phyloP scores from a whole-genome alignment of 2,329 filamentous ascomycete genomes.

The Kalmusia sp. region DNA sequence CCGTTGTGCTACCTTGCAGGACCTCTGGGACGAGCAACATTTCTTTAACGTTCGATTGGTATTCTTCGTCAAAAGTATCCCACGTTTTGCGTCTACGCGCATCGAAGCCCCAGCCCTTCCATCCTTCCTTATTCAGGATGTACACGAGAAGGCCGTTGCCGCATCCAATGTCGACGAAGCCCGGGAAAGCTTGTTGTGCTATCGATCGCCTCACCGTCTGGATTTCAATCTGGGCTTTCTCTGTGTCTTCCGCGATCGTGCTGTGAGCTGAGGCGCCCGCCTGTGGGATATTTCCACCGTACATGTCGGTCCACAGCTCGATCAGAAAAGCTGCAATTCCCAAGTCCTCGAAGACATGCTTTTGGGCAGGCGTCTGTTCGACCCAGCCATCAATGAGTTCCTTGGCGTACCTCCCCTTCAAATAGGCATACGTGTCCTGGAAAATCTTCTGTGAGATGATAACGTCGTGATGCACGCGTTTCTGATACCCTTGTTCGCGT shows the following conservation, averaged over 20 bases:
- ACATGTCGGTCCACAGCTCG: slow-evolving; percentile 89
- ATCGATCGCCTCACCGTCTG: not conserved
- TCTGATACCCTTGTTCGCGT: slow-evolving; percentile 71
- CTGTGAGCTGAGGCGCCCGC: slow-evolving; percentile 7
- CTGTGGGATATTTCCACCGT: slow-evolving; percentile 49
- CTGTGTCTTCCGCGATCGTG: slow-evolving; percentile 12
- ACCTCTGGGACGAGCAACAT: slow-evolving; percentile 66
- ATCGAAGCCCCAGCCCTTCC: slow-evolving; percentile 88
- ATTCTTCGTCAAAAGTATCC: slow-evolving; percentile 68
- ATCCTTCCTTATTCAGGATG: slow-evolving; percentile 81
- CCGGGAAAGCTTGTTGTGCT: slow-evolving; percentile 66
- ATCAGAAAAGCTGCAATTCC: slow-evolving; percentile 91
- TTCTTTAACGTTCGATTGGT: slow-evolving; percentile 62
- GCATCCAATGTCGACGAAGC: slow-evolving; percentile 95
- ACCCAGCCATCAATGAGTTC: slow-evolving; percentile 77
- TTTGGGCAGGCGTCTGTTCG: slow-evolving; percentile 84
- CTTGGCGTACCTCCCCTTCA: slow-evolving; percentile 82
- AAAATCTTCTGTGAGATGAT: slow-evolving; percentile 78
- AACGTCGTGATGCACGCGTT: slow-evolving; percentile 83
- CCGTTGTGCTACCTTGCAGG: slow-evolving; percentile 24
- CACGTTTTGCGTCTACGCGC: slow-evolving; percentile 86
- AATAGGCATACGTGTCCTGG: slow-evolving; percentile 79
- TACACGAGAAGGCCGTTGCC: slow-evolving; percentile 92
- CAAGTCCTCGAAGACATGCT: slow-evolving; percentile 95
- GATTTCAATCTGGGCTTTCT: not conserved